Conservation (phyloP, 441 rosid species). For the Populus hybrid region DNA sequence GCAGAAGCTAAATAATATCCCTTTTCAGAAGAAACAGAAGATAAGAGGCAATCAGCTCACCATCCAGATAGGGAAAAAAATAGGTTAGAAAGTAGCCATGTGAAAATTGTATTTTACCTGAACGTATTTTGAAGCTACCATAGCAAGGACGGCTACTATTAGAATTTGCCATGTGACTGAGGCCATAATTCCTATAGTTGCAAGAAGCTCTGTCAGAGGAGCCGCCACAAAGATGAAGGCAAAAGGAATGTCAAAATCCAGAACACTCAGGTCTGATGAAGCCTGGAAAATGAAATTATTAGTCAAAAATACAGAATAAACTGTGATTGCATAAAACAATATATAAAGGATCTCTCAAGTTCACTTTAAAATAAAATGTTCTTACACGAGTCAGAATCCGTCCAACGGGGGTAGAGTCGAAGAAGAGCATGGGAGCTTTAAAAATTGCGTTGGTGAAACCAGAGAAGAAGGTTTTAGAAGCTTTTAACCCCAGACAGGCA, state of each 20-base stretch:
- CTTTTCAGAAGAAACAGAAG: conserved; percentile 27
- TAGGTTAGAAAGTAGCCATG: conserved; percentile 6
- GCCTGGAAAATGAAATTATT: conserved; percentile 40
- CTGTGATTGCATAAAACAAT: not conserved
- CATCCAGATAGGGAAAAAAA: not conserved
- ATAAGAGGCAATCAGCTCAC: not conserved
- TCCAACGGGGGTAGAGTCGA: conserved; percentile 87
- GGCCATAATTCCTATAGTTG: conserved; percentile 57
- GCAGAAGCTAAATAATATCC: conserved; percentile 73
- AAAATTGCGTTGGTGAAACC: conserved; percentile 68
- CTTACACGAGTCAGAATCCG: conserved; percentile 83
- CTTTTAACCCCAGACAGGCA: conserved; percentile 68
- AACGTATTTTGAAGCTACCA: conserved; percentile 54
- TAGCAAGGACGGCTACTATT: conserved; percentile 53
- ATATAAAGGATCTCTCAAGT: not conserved
- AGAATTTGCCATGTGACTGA: conserved; percentile 93
- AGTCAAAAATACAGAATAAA: not conserved
- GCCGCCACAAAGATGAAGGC: conserved; percentile 42
- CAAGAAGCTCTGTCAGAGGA: conserved; percentile 45
- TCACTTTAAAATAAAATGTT: not conserved
- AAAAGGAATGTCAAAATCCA: conserved; percentile 80
- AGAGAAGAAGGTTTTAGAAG: conserved; percentile 72
- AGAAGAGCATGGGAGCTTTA: conserved; percentile 83
- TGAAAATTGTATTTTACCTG: conserved; percentile 43
- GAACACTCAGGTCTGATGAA: conserved; percentile 74